Evolutionary conservation across 192 early-diverging fungal species (phyloP), one percentile per base, ranked within the genome.

Genomic region (Entomortierella parvispora): DNA sequence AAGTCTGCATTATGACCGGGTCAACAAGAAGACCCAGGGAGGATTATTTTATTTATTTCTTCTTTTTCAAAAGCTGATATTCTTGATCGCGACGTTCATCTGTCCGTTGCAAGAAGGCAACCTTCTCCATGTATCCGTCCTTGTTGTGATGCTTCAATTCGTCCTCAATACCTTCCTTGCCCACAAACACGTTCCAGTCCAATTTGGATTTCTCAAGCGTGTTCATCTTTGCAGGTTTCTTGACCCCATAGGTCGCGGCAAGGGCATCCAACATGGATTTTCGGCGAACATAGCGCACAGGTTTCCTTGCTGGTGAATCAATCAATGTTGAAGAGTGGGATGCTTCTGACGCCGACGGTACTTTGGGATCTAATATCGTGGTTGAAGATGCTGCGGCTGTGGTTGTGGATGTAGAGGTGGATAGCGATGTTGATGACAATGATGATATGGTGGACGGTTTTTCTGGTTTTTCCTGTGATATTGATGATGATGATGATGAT

Each of bases 121-220:
- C 86, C 71, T 92, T 92, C 44, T 92, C 90, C 79, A 92, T 80
- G 53, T 89, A 92, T 1, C 91, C 91, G 71, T 90, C 88, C 69
- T 91, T 92, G 47, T 90, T 89, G 32, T 82, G 81, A 61, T 86
- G 85, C 56, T 89, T 86, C 23, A 92, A 52, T 40, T 87, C 83
- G 34, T 91, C 87, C 26, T 79, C 82, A 50, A 90, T 87, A 6
- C 90, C 89, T 55, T 86, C 87, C 31, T 81, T 77, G 25, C 87
- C 85, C 23, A 91, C 90, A 77, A 83, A 89, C 25, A 71, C 69
- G 37, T 86, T 82, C 91, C 91, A 92, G 62, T 92, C 91, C 75
- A 85, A 43, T 67, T 88, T 90, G 20, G 86, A 87, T 64, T 91
- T 87, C 32, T 92, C 91, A 18, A 92, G 71, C 18, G 90, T 90